Evolutionary conservation across 2,329 filamentous ascomycete species (phyloP), one percentile per base, ranked within the genome.

Genomic region (Pseudogymnoascus verrucosus): DNA sequence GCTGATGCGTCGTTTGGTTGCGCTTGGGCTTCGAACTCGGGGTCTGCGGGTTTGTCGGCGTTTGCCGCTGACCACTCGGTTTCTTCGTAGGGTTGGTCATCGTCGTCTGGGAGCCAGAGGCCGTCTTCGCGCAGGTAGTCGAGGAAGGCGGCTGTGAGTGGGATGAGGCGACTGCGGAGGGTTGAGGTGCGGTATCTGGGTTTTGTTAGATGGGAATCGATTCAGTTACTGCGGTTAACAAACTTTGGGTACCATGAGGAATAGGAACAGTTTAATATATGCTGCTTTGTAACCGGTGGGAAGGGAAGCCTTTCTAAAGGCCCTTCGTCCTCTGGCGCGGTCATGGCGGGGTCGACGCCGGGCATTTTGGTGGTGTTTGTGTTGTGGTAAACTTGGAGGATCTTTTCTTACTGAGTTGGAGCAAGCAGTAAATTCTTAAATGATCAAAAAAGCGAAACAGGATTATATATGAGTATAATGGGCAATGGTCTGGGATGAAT

Each of bases 201-300:
- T 47, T 39, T 11, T 64, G 34, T 54, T 63, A 42, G 61, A 44
- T 36, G 47, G 42, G 34, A 47, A 61, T 19, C 23, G 8, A 2
- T 28, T 4, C 16, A n/a, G 10, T 19, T 19, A 5, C 28, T 21
- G 4, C 8, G 16, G 36, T 57, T 6, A 7, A 71, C 78, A 61
- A 78, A 91, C 82, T 84, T 88, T 59, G 89, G 86, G 71, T 96
- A 91, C 95, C 95, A 99, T 65, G 83, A 85, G 74, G 96, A 90
- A 76, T 96, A 97, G 44, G 95, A 96, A 77, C 93, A 99, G 76
- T 97, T 89, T 63, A 96, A 79, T 66, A 99, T 96, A 72, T 99
- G 93, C 57, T 89, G 85, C 73, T 88, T 89, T 34, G 87, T 91
- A 64, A 96, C 84, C 0, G 91, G 91, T 19, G 92, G 90, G 72